Base-by-base conservation (phyloP, 2,329 filamentous ascomycete species). In the Pseudomassariella vexata region DNA sequence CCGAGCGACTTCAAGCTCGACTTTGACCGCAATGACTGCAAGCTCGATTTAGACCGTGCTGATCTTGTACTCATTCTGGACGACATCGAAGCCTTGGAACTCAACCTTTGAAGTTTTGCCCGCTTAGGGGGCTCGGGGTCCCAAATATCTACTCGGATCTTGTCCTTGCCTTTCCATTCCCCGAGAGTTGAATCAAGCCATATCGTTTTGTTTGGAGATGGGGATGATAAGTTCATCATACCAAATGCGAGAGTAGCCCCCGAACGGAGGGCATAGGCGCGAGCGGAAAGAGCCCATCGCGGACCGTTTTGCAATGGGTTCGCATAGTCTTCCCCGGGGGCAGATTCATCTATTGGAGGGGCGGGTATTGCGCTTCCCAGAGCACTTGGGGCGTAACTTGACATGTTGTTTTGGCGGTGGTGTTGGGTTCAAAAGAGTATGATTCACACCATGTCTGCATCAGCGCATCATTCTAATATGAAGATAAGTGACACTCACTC, bases 101-200 rank as follows among this genome's bases (percentile, higher is more conserved):
- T 32, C n/a, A n/a, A n/a, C n/a, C n/a, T n/a, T n/a, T n/a, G n/a
- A n/a, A n/a, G n/a, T 19, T 41, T 42, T 28, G 11, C 25, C 16
- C 22, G 17, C 9, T 12, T 20, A 5, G 34, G 10, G 17, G 26
- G 3, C 11, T 34, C 36, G 12, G 62, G 56, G 15, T 53, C 39
- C 48, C 42, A 53, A 21, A 53, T 35, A 26, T 49, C 36, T 17
- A 43, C 45, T 28, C 42, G 42, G 32, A 53, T 47, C 33, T 30
- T 37, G 24, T 36, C 24, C 27, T 46, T 39, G 28, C 41, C 45
- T 28, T 38, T 44, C 37, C 42, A 46, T 15, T 40, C 22, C n/a
- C 47, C 32, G 12, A 53, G 30, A 0, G 44, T 47, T 7, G 48
- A 46, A 31, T 53, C 40, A 3, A 53, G 40, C 47, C 44, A 49